Evolutionary conservation across 169 alveolate species (phyloP).

Genomic region (Perkinsus chesapeaki): DNA sequence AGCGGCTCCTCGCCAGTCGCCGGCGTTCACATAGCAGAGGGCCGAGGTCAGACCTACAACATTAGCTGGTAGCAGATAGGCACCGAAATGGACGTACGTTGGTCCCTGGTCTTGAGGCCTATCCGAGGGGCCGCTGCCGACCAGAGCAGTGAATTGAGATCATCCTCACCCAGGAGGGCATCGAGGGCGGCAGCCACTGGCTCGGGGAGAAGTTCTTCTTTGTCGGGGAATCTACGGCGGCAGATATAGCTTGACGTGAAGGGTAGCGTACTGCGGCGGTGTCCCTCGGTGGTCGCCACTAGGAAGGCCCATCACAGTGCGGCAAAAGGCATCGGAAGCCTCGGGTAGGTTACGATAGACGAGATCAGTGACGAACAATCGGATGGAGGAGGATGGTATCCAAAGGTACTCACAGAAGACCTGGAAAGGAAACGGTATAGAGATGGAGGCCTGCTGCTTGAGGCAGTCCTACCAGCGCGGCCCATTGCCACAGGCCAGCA

Average conservation of each 20-base stretch:
- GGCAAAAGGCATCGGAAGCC: not conserved
- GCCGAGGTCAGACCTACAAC: not conserved
- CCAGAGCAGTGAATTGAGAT: not conserved
- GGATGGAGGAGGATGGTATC: not conserved
- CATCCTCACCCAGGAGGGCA: not conserved
- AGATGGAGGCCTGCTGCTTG: not conserved
- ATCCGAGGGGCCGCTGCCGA: not conserved
- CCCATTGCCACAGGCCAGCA: not conserved
- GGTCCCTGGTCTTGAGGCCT: not conserved
- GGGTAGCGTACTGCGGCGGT: not conserved
- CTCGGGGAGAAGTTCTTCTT: not conserved
- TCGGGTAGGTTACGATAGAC: not conserved
- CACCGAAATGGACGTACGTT: not conserved
- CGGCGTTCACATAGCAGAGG: not conserved
- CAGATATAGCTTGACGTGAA: not conserved
- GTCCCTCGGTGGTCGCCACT: not conserved
- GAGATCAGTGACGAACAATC: not conserved
- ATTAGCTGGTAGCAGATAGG: not conserved
- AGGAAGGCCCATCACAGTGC: not conserved
- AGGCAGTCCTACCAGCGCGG: not conserved
- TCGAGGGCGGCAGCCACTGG: not conserved
- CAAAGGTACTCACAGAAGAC: not conserved
- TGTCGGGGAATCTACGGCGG: not conserved
- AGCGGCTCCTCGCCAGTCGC: not conserved
- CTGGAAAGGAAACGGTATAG: not conserved